A percentile compares a stretch with the other conserved stretches of the same genome.
These are phyloP conservation scores for Lenwebbia sp. DNA, from an alignment of 345 rosid species.

Conservation along the genomic window DNA sequence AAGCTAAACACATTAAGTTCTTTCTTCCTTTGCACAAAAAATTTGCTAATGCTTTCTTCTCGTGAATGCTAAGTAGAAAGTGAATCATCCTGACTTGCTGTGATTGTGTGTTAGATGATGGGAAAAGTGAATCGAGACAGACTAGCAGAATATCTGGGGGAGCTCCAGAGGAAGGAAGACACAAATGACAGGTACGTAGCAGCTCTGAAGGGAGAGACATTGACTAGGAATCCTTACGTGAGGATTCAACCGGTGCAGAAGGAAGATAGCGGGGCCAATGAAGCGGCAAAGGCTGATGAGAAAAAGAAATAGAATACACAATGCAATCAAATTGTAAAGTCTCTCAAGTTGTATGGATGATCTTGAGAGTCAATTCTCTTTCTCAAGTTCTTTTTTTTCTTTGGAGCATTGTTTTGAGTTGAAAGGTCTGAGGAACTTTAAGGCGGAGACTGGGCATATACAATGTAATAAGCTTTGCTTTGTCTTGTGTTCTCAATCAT, in stretches of 20 bases:
- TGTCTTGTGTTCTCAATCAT: background rate
- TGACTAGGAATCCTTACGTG: slow-evolving; percentile 73
- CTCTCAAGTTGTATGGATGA: background rate
- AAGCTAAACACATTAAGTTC: background rate
- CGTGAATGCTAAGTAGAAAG: background rate
- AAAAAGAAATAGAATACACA: background rate
- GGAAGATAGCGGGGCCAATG: slow-evolving; percentile 13
- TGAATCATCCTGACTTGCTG: background rate
- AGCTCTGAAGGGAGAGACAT: slow-evolving; percentile 78
- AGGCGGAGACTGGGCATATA: too few species aligned
- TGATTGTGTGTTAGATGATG: slow-evolving; percentile 57
- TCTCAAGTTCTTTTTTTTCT: background rate
- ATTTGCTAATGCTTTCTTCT: background rate
- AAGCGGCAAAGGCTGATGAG: slow-evolving; percentile 5
- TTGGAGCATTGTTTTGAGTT: background rate
- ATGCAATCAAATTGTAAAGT: background rate
- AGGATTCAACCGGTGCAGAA: slow-evolving; percentile 65
- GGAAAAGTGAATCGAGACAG: slow-evolving; percentile 82
- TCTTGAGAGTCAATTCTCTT: background rate
- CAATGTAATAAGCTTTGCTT: background rate
- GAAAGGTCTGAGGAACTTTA: background rate
- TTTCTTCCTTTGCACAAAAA: background rate
- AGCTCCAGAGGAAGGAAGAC: slow-evolving; percentile 79
- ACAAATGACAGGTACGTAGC: slow-evolving; percentile 91
- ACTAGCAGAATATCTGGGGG: slow-evolving; percentile 83